phyloP scores from a whole-genome alignment of 2,329 filamentous ascomycete species.

The Microsporum canis region DNA sequence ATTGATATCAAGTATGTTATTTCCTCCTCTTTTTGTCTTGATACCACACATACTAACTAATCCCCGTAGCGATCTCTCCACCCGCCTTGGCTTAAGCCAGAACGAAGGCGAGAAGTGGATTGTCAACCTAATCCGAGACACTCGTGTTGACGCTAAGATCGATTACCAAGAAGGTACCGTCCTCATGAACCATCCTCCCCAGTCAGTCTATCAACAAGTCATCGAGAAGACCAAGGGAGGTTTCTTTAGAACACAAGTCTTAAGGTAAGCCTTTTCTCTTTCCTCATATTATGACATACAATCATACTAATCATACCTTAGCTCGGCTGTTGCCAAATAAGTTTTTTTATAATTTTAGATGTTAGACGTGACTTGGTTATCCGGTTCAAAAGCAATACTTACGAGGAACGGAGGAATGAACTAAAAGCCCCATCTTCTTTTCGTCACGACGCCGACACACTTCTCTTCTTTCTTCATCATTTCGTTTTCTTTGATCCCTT shows the following conservation, averaged over 20 bases:
- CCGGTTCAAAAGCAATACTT: not conserved
- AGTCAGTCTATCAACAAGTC: conserved; percentile 97
- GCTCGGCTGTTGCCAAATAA: conserved; percentile 43
- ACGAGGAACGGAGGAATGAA: conserved; percentile 1
- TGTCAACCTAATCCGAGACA: conserved; percentile 97
- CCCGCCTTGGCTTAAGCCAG: conserved; percentile 77
- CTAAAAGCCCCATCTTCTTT: not conserved
- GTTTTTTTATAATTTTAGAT: conserved; percentile 6
- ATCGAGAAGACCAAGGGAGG: conserved; percentile 98
- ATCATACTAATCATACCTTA: conserved; percentile 14
- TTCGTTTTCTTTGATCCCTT: not conserved
- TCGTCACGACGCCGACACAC: not conserved
- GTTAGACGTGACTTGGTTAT: conserved; percentile 1
- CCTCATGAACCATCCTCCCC: conserved; percentile 97
- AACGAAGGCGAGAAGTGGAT: conserved; percentile 99
- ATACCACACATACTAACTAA: not conserved
- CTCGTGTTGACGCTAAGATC: conserved; percentile 94
- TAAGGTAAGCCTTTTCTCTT: conserved; percentile 41
- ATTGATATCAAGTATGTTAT: conserved; percentile 76
- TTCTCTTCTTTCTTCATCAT: not conserved
- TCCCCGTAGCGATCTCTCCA: conserved; percentile 63
- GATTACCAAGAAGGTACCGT: conserved; percentile 98
- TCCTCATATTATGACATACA: conserved; percentile 8
- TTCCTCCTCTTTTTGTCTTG: not conserved
- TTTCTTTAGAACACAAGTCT: conserved; percentile 95